A percentile compares a stretch with the other conserved stretches of the same genome.
phyloP scores from a whole-genome alignment of 2,329 filamentous ascomycete species.

The Graphiopsis chlorocephala region DNA sequence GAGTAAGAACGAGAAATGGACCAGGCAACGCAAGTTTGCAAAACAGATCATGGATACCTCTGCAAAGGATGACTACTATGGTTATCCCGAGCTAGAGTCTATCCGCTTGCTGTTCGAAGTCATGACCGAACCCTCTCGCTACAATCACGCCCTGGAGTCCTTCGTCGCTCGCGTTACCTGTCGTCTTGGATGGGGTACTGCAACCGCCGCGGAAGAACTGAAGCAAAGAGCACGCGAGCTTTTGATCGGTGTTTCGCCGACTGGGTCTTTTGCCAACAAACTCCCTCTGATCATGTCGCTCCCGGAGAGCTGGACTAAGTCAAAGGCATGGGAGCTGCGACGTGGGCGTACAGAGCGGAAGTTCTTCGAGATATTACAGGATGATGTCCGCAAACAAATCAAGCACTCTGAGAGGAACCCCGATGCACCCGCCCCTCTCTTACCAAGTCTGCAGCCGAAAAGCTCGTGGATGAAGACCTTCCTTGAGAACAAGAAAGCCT shows the following conservation, averaged over 20 bases:
- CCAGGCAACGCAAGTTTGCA: slow-evolving; percentile 45
- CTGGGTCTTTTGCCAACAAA: slow-evolving; percentile 46
- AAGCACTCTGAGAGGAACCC: slow-evolving; percentile 5
- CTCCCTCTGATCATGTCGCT: slow-evolving; percentile 46
- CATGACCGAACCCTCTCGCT: slow-evolving; percentile 41
- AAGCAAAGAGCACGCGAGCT: slow-evolving; percentile 48
- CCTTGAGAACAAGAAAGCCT: slow-evolving; percentile 39
- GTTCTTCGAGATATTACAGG: slow-evolving; percentile 46
- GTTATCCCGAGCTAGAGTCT: slow-evolving; percentile 46
- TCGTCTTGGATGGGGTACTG: slow-evolving; percentile 46
- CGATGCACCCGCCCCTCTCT: slow-evolving; percentile 22
- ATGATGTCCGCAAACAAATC: slow-evolving; percentile 32
- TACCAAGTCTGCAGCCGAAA: slow-evolving; percentile 26
- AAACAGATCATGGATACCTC: slow-evolving; percentile 47
- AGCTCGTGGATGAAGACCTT: slow-evolving; percentile 46
- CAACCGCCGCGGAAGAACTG: slow-evolving; percentile 44
- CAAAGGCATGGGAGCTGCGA: slow-evolving; percentile 46
- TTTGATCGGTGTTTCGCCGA: slow-evolving; percentile 46
- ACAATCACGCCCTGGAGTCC: slow-evolving; percentile 45
- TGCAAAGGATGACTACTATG: slow-evolving; percentile 40
- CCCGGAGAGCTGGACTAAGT: slow-evolving; percentile 42
- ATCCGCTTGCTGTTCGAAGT: slow-evolving; percentile 46
- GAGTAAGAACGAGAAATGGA: slow-evolving; percentile 41
- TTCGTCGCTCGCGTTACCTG: slow-evolving; percentile 48
- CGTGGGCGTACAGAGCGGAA: slow-evolving; percentile 43